phyloP scores from a whole-genome alignment of 768 basidiomycete genomes.

The Daedaleopsis sinensis region DNA sequence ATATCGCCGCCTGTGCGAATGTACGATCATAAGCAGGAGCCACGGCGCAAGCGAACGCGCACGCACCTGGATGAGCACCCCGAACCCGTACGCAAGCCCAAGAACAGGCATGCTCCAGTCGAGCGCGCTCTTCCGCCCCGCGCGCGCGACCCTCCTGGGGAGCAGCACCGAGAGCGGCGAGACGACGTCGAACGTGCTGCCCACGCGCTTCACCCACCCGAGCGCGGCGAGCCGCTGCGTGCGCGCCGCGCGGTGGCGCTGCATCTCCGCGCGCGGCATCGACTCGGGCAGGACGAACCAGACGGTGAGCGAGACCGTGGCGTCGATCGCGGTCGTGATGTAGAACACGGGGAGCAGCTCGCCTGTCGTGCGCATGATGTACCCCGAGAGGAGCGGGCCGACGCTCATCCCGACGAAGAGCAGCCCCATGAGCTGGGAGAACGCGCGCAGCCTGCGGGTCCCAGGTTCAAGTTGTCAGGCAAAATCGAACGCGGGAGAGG shows the following conservation, averaged over 20 bases:
- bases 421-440: conserved; percentile 69
- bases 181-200: conserved; percentile 58
- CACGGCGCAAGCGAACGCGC: not conserved
- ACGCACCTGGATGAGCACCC: conserved; percentile 50
- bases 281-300: conserved; percentile 80
- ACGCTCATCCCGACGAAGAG: conserved; percentile 72
- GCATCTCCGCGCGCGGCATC: conserved; percentile 54
- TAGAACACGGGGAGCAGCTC: conserved; percentile 75
- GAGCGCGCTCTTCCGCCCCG: conserved; percentile 41
- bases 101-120: conserved; percentile 72
- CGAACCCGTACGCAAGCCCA: conserved; percentile 54
- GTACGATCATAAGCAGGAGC: not conserved
- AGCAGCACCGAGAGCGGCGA: conserved; percentile 70
- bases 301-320: conserved; percentile 49
- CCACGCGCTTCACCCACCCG: conserved; percentile 44
- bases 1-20: conserved; percentile 50
- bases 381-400: conserved; percentile 73
- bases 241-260: conserved; percentile 30
- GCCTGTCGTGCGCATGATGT: conserved; percentile 62
- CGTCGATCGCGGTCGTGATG: conserved; percentile 52
- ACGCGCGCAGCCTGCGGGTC: conserved; percentile 55
- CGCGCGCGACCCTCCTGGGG: conserved; percentile 42
- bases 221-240: not conserved
- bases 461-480: conserved; percentile 3
- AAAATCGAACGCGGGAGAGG: too few species aligned